Percentiles rank a stretch among this genome's conserved stretches.
phyloP scores from a whole-genome alignment of 2,329 filamentous ascomycete genomes.

The Pleomassaria siparia region DNA sequence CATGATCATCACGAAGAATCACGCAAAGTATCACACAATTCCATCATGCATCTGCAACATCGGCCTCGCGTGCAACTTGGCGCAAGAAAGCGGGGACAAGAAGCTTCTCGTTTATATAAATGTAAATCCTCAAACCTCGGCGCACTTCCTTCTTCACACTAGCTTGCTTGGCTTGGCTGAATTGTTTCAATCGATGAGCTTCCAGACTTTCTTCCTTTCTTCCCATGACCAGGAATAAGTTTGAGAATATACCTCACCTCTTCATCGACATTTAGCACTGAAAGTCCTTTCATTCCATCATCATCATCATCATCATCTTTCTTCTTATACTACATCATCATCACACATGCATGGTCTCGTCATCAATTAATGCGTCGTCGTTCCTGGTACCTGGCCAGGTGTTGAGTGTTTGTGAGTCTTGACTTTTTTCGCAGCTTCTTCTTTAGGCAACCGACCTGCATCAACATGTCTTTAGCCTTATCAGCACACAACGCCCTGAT shows the following conservation, averaged over 20 bases:
- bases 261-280: too few relatives aligned
- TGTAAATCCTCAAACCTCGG: not conserved
- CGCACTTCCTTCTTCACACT: not conserved
- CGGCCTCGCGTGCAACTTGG: not conserved
- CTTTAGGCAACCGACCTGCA: not conserved
- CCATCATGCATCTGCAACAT: not conserved
- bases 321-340: not conserved
- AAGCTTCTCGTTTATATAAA: not conserved
- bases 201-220: not conserved
- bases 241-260: too few relatives aligned
- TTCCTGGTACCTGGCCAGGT: not conserved
- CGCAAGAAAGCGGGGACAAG: slow-evolving; percentile 1
- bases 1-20: too few relatives aligned
- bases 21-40: not conserved
- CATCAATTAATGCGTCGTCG: not conserved
- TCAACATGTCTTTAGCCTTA: not conserved
- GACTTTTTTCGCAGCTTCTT: slow-evolving; percentile 1
- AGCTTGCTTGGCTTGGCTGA: not conserved
- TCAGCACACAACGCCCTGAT: not conserved
- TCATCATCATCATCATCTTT: not conserved
- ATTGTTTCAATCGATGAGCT: not conserved
- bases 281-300: too few relatives aligned
- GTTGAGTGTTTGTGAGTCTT: not conserved
- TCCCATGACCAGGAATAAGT: too few relatives aligned
- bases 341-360: not conserved